These are phyloP conservation scores for Galeopsis tetrahit DNA, from an alignment of 257 asterid genomes.

Conservation along the genomic window DNA sequence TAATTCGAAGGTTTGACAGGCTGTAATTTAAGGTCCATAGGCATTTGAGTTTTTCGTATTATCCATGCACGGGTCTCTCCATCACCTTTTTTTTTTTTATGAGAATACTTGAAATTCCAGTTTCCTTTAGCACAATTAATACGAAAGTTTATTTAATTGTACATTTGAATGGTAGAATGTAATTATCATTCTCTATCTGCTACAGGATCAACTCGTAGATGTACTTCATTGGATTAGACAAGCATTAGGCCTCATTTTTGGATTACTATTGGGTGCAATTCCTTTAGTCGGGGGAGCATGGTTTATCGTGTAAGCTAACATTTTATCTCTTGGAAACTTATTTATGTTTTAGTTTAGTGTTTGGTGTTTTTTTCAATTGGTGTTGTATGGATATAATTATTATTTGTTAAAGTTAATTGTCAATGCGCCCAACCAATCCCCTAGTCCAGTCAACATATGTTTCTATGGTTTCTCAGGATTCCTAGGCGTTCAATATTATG, in stretches of 20 bases:
- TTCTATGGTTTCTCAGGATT: not conserved
- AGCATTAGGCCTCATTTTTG: conserved; percentile 73
- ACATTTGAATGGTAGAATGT: conserved; percentile 1
- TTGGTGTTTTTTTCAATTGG: conserved; percentile 5
- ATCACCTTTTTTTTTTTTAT: not conserved
- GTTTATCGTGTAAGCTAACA: conserved; percentile 74
- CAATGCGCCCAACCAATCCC: not conserved
- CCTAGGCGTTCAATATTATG: not conserved
- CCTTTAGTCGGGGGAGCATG: conserved; percentile 93
- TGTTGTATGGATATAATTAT: not conserved
- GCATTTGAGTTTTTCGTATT: not conserved
- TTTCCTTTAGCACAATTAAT: conserved; percentile 14
- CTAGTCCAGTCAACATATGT: conserved; percentile 1
- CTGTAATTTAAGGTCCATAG: not conserved
- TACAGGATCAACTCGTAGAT: conserved; percentile 91
- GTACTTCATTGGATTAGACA: conserved; percentile 96
- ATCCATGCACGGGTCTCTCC: not conserved
- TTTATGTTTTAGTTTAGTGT: conserved; percentile 20
- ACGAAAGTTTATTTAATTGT: not conserved
- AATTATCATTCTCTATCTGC: conserved; percentile 32
- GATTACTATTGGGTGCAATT: conserved; percentile 90
- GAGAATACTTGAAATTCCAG: conserved; percentile 1
- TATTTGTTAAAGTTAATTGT: conserved; percentile 1
- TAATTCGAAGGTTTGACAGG: not conserved
- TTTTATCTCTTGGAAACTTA: conserved; percentile 13